These are phyloP conservation scores for Blakeslea trispora DNA, from an alignment of 371 early-diverging fungal genomes.

Conservation along the genomic window DNA sequence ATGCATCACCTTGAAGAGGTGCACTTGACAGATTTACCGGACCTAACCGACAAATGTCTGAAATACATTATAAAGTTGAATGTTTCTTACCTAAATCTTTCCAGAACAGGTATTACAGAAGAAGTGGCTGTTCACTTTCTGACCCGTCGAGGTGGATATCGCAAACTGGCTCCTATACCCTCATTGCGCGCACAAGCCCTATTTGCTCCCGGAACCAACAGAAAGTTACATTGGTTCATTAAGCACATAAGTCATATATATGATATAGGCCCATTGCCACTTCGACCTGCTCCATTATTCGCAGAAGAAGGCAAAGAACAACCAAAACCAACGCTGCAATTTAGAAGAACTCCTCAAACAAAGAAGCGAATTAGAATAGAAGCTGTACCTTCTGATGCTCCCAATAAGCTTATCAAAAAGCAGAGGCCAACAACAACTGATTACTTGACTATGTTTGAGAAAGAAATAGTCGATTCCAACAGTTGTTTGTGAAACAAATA, in stretches of 20 bases:
- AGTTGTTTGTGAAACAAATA: slow-evolving; percentile 2
- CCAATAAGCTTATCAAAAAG: neutral
- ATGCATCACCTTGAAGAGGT: slow-evolving; percentile 14
- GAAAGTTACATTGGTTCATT: slow-evolving; percentile 5
- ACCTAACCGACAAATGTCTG: slow-evolving; percentile 19
- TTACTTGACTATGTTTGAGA: slow-evolving; percentile 9
- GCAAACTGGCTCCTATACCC: neutral
- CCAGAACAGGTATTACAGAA: slow-evolving; percentile 9
- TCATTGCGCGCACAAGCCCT: neutral
- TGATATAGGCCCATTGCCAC: neutral
- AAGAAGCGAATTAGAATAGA: neutral
- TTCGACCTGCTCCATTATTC: neutral
- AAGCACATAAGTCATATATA: neutral
- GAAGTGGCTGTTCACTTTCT: slow-evolving; percentile 11
- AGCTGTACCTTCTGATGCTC: neutral
- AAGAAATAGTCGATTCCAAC: neutral
- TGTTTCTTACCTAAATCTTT: slow-evolving; percentile 9
- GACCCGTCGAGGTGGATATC: neutral
- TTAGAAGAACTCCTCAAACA: neutral
- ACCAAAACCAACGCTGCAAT: neutral
- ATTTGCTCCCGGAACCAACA: neutral
- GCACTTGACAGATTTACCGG: slow-evolving; percentile 6
- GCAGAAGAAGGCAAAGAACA: neutral
- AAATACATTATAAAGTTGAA: slow-evolving; percentile 13
- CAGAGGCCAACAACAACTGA: slow-evolving; percentile 6